phyloP scores from a whole-genome alignment of 257 asterid species.

The Forsythia viridissima region DNA sequence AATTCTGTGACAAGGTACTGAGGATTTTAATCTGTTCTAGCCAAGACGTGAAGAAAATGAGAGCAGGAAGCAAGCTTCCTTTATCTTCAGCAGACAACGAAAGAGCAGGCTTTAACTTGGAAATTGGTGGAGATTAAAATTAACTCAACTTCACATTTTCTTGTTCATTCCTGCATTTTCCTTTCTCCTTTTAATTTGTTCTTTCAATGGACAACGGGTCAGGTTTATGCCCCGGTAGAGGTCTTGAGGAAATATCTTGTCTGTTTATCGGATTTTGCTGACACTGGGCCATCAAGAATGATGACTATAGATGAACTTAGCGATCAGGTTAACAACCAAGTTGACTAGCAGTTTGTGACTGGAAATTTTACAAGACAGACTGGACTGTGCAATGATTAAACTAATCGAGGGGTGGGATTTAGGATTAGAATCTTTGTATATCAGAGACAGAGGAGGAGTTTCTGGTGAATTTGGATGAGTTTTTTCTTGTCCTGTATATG shows the following conservation, averaged over 20 bases:
- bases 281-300: not conserved
- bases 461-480: not conserved
- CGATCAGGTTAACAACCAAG: not conserved
- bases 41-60: constrained; percentile 62
- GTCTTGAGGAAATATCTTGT: not conserved
- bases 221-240: not conserved
- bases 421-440: not conserved
- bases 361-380: not conserved
- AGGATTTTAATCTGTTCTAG: constrained; percentile 58
- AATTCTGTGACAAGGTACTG: constrained; percentile 62
- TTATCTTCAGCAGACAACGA: constrained; percentile 31
- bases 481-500: not conserved
- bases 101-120: constrained; percentile 25
- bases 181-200: not conserved
- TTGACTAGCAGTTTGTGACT: not conserved
- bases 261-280: not conserved
- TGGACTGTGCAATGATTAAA: not conserved
- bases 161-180: not conserved
- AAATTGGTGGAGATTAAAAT: constrained; percentile 5
- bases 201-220: not conserved
- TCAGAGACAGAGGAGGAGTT: not conserved
- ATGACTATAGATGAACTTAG: not conserved
- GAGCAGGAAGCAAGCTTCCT: constrained; percentile 38
- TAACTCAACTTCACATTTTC: not conserved
- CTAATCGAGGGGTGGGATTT: not conserved